Base-by-base conservation (phyloP, 805 yeast species). In the Candida glaebosa region DNA sequence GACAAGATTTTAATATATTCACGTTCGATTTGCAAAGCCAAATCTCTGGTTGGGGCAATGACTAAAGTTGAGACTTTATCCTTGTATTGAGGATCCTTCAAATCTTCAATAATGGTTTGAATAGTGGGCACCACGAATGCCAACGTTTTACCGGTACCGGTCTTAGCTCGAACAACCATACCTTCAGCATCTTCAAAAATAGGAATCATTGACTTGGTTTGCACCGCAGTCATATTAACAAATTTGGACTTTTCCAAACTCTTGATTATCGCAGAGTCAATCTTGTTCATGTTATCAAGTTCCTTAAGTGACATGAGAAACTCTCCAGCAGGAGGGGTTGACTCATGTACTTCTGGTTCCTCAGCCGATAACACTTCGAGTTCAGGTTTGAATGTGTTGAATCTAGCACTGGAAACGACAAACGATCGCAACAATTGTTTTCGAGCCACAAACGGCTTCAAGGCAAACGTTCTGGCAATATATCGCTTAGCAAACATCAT, bases 141-240 rank as follows among this genome's bases (percentile, higher is more conserved):
- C 47, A 86, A 79, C 0, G 97, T 89, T 61, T 89, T 89, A 55
- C 97, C 97, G 2, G 97, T 89, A 59, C 97, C 97, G 3, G 97
- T 89, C 60, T 87, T 87, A 19, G 97, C 96, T 54, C 95, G 75
- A 30, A 88, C 89, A 17, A 89, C 87, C 33, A 87, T 70, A 49
- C 91, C 90, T 24, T 68, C 64, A n/a, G 73, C 67, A 31, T 69
- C 67, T 12, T 67, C 54, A 31, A 84, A 63, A 32, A 79, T 71
- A 17, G 86, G 84, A 37, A 72, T 66, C 34, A 85, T 71, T 9
- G 89, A 69, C 49, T 73, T 67, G 43, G 76, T 75, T 58, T 86
- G 95, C 20, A 85, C 91, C 3, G 81, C 76, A 1, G 93, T 85
- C 50, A 86, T 69, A 9, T 70, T 66, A 5, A 60, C 60, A 52